Evolutionary conservation across 805 yeast species (phyloP), one percentile per base, ranked within the genome.

Genomic region (Maudiozyma turicensis): DNA sequence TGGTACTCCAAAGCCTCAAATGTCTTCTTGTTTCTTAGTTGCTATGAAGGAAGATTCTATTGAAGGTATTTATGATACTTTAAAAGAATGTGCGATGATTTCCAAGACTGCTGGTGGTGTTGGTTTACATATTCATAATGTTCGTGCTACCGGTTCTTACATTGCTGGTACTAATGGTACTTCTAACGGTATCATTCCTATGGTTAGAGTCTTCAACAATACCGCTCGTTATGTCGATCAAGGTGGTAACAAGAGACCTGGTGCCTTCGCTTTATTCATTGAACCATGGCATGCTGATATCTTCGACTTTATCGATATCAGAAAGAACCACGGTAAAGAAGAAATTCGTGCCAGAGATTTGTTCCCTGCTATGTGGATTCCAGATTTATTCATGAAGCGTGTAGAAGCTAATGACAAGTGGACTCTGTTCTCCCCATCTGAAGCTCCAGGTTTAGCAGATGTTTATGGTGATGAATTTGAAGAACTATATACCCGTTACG

Each of bases 271-370:
- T 34, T 71, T 89, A 28, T 90, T 89, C 67, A 68, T 90, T 38
- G 98, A 90, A 70, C 97, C 98, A 47, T 90, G 98, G 98, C 98
- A 90, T 63, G 78, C 84, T 5, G 98, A 90, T 60, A 75, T 90
- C 26, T 82, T 87, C 65, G 95, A 85, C 47, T 84, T 90, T 59
- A 65, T 91, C 48, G 90, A 89, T 48, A 73, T 90, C 53, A 78
- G 93, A 58, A 90, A 90, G 70, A 91, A 89, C 64, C 96, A 90
- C 64, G 98, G 97, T 41, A 88, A 86, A 59, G 97, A 90, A 66
- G 97, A 90, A 65, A 69, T 79, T 55, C 78, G 97, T 59, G 96
- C 98, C 0, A 77, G 97, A 57, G 97, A 91, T 65, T 71, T 90
- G 54, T 90, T 91, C 69, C 80, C 82, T 60, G 97, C 95, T 1